These are phyloP conservation scores for Naumovozyma castellii DNA, from an alignment of 805 yeast species.

Conservation along the genomic window DNA sequence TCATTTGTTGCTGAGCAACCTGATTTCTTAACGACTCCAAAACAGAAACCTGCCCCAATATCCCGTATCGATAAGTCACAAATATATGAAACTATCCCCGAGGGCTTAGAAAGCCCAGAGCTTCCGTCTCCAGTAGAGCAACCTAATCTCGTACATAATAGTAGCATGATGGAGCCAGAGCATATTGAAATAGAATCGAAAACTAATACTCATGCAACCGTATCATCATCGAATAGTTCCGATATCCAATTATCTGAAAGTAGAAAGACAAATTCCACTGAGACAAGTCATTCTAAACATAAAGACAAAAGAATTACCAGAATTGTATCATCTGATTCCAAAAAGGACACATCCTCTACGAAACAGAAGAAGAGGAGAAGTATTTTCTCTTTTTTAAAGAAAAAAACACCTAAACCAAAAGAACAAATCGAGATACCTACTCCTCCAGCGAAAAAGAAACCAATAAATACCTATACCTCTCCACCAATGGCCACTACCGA, in stretches of 20 bases:
- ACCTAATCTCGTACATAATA: too few species aligned
- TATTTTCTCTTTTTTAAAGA: constrained; percentile 25
- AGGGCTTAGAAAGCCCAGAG: neutral
- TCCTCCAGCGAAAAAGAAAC: constrained; percentile 1
- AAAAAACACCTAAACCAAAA: constrained; percentile 10
- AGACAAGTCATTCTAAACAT: neutral
- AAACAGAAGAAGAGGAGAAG: constrained; percentile 15
- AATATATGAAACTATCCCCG: neutral
- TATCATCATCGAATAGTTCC: neutral
- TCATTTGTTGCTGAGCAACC: constrained; percentile 22
- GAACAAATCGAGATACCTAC: too few species aligned
- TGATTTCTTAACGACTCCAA: constrained; percentile 25
- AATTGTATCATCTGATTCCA: neutral
- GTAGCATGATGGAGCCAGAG: too few species aligned
- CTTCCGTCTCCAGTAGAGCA: too few species aligned
- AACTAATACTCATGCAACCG: neutral
- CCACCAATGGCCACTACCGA: constrained; percentile 9
- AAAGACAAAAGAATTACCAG: neutral
- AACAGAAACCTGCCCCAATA: constrained; percentile 2
- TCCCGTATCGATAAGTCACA: neutral
- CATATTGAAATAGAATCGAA: too few species aligned
- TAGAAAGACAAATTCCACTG: neutral
- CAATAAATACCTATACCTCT: constrained; percentile 10
- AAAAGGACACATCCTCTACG: neutral
- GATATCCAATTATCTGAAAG: neutral